Percentiles rank a stretch among this genome's conserved stretches.
These are phyloP conservation scores for Ophiocordyceps robertsii DNA, from an alignment of 2,329 filamentous ascomycete genomes.

Conservation along the genomic window DNA sequence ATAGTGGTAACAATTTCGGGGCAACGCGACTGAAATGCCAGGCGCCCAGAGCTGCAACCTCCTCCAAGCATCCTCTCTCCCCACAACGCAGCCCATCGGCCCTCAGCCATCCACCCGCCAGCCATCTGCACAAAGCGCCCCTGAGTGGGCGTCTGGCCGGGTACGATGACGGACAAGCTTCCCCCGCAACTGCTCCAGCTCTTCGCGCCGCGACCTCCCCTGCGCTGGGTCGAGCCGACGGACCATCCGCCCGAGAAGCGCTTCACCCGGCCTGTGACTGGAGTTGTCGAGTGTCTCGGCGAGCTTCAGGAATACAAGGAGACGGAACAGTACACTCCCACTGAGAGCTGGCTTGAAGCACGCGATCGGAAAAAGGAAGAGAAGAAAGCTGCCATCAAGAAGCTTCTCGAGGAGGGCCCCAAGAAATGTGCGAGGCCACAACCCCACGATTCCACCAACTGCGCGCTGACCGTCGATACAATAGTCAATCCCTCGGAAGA, in stretches of 20 bases:
- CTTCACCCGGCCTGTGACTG: conserved; percentile 57
- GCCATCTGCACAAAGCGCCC: neutral
- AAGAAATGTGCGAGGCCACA: conserved; percentile 39
- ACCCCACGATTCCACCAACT: neutral
- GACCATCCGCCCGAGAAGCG: conserved; percentile 77
- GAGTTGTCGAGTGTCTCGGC: conserved; percentile 62
- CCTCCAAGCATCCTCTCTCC: neutral
- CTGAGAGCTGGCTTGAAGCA: conserved; percentile 84
- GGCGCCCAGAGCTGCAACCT: conserved; percentile 1
- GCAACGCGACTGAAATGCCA: neutral
- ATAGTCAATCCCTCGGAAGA: conserved; percentile 74
- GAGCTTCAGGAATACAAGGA: conserved; percentile 67
- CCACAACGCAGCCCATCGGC: neutral
- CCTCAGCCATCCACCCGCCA: neutral
- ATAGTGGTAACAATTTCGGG: neutral
- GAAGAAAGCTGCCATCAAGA: conserved; percentile 56
- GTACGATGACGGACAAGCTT: conserved; percentile 83
- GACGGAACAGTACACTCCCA: conserved; percentile 62
- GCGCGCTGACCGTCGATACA: conserved; percentile 1
- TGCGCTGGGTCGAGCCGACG: conserved; percentile 75
- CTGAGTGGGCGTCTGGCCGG: conserved; percentile 1
- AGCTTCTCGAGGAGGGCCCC: conserved; percentile 48
- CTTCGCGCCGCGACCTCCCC: conserved; percentile 83
- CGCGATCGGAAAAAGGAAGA: conserved; percentile 75
- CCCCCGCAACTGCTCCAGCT: conserved; percentile 85